Percentiles rank a stretch among this genome's conserved stretches.
phyloP scores from a whole-genome alignment of 768 basidiomycete genomes.

The Pleurotus pulmonarius region DNA sequence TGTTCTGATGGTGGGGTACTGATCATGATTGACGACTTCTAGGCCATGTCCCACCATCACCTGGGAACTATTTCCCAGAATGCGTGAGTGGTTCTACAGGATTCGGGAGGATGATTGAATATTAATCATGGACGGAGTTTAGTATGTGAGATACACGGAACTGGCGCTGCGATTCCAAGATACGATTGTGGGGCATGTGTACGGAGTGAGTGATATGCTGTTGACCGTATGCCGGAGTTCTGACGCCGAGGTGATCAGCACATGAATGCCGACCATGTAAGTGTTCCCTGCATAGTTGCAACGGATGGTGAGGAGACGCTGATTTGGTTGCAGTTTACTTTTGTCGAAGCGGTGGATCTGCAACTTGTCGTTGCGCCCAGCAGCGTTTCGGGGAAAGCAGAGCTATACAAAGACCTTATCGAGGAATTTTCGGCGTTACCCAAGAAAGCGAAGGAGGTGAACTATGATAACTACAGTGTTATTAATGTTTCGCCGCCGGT shows the following conservation, averaged over 20 bases:
- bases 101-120: slow-evolving; percentile 4
- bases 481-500: slow-evolving; percentile 80
- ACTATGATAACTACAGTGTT: slow-evolving; percentile 66
- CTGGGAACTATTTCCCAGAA: slow-evolving; percentile 78
- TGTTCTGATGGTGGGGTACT: slow-evolving; percentile 16
- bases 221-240: not conserved
- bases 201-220: slow-evolving; percentile 47
- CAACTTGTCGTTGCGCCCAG: slow-evolving; percentile 25
- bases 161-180: slow-evolving; percentile 82
- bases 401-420: slow-evolving; percentile 55
- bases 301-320: slow-evolving; percentile 8
- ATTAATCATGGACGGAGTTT: slow-evolving; percentile 12
- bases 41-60: slow-evolving; percentile 87
- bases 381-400: slow-evolving; percentile 19
- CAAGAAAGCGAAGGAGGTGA: slow-evolving; percentile 40
- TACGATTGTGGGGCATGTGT: slow-evolving; percentile 83
- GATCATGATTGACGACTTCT: slow-evolving; percentile 16
- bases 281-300: slow-evolving; percentile 19
- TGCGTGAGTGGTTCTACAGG: slow-evolving; percentile 52
- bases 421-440: slow-evolving; percentile 66
- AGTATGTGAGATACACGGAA: slow-evolving; percentile 69
- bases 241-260: slow-evolving; percentile 38
- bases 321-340: slow-evolving; percentile 43
- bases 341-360: slow-evolving; percentile 52
- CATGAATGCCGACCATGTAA: slow-evolving; percentile 82